Evolutionary conservation across 768 basidiomycete species (phyloP).

Genomic region (Pleurotus cornucopiae): DNA sequence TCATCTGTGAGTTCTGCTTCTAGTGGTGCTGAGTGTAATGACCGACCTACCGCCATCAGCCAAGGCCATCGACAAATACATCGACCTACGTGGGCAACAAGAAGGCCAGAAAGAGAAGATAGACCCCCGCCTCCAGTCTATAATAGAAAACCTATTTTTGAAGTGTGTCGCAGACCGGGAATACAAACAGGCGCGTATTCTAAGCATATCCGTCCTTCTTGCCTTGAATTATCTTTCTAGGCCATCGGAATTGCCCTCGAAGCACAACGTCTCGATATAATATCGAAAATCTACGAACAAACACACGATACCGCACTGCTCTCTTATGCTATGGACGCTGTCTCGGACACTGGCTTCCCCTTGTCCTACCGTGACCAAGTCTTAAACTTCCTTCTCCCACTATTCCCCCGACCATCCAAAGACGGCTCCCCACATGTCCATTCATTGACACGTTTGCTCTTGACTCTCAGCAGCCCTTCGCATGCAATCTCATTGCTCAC

Average conservation of each 20-base stretch:
- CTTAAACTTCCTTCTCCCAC: constrained; percentile 72
- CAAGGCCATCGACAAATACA: constrained; percentile 94
- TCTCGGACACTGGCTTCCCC: constrained; percentile 85
- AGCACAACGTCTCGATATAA: constrained; percentile 81
- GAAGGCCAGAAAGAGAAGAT: constrained; percentile 52
- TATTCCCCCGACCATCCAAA: constrained; percentile 75
- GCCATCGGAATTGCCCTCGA: constrained; percentile 96
- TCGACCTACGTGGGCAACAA: constrained; percentile 58
- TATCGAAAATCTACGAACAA: constrained; percentile 69
- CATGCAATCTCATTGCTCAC: constrained; percentile 72
- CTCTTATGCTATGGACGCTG: constrained; percentile 89
- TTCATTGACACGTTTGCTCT: constrained; percentile 82
- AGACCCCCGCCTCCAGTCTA: constrained; percentile 73
- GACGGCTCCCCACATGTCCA: constrained; percentile 76
- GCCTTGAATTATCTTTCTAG: constrained; percentile 31
- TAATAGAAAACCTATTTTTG: constrained; percentile 87
- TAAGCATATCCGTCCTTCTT: constrained; percentile 11
- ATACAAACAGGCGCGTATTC: constrained; percentile 68
- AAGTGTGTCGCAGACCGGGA: constrained; percentile 87
- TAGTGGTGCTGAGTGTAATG: background rate
- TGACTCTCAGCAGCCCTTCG: constrained; percentile 81
- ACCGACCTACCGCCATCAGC: constrained; percentile 41
- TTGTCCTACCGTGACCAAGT: constrained; percentile 83
- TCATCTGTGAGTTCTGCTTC: constrained; percentile 64
- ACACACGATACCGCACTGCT: constrained; percentile 77